Evolutionary conservation across 495 filamentous ascomycete genomes (phyloP).

Genomic region (Aspergillus ostianus): DNA sequence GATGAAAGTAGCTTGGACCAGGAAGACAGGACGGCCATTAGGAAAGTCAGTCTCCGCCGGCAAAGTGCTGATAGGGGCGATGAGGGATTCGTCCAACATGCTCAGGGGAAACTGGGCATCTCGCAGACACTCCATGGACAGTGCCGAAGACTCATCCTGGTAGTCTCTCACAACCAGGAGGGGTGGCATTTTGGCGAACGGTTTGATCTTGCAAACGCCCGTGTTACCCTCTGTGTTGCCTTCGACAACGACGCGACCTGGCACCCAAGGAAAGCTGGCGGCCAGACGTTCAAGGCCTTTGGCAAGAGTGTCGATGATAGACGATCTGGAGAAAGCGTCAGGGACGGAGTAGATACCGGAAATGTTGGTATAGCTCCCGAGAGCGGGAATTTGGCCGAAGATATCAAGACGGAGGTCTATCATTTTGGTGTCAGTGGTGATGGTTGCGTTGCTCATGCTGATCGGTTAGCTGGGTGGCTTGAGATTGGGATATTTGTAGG

Average conservation of each 20-base stretch:
- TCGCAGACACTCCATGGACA: conserved; percentile 42
- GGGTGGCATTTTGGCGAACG: conserved; percentile 23
- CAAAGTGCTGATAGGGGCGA: conserved; percentile 49
- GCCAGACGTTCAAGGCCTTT: conserved; percentile 37
- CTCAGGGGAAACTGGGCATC: conserved; percentile 44
- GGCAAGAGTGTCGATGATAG: conserved; percentile 32
- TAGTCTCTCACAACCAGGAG: conserved; percentile 46
- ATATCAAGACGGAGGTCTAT: conserved; percentile 14
- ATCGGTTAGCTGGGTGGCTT: too few relatives aligned
- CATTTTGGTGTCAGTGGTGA: neutral
- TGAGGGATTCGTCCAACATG: conserved; percentile 51
- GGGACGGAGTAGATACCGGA: conserved; percentile 34
- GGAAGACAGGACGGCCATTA: conserved; percentile 39
- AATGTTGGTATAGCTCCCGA: conserved; percentile 46
- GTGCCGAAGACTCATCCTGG: conserved; percentile 29
- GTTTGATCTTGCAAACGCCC: conserved; percentile 42
- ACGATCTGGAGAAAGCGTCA: conserved; percentile 22
- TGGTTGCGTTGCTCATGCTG: neutral
- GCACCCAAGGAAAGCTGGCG: conserved; percentile 51
- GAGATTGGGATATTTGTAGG: too few relatives aligned
- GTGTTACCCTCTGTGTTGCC: conserved; percentile 30
- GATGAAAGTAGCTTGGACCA: conserved; percentile 54
- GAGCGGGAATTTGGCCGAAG: conserved; percentile 14
- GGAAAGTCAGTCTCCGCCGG: conserved; percentile 10
- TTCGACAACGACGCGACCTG: conserved; percentile 51